phyloP scores from a whole-genome alignment of 2,329 filamentous ascomycete species.

The Nemania bipapillata region DNA sequence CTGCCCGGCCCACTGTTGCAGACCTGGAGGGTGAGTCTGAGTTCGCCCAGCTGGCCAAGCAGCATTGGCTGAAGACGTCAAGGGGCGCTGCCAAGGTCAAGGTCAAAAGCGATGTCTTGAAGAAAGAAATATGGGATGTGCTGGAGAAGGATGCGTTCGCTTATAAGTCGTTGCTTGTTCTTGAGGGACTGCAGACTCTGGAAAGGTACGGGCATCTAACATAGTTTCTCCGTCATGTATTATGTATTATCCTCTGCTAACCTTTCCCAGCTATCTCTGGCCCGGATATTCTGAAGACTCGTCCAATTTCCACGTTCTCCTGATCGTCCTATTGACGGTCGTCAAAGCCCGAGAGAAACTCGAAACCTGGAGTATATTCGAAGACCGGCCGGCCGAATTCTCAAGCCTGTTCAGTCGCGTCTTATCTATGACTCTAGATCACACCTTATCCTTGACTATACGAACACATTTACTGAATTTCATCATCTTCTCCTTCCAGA shows the following conservation, averaged over 20 bases:
- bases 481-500: slow-evolving; percentile 91
- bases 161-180: slow-evolving; percentile 78
- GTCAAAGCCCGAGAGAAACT: slow-evolving; percentile 88
- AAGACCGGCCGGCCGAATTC: slow-evolving; percentile 81
- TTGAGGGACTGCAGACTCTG: slow-evolving; percentile 90
- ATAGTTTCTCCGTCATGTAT: neutral
- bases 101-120: slow-evolving; percentile 85
- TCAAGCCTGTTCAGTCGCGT: slow-evolving; percentile 88
- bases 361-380: slow-evolving; percentile 86
- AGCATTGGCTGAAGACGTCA: slow-evolving; percentile 80
- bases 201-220: slow-evolving; percentile 62
- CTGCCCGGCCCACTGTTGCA: slow-evolving; percentile 70
- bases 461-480: slow-evolving; percentile 88
- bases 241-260: slow-evolving; percentile 21
- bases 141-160: slow-evolving; percentile 84
- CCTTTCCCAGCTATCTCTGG: slow-evolving; percentile 78
- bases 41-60: slow-evolving; percentile 81
- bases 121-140: slow-evolving; percentile 87
- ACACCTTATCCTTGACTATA: slow-evolving; percentile 71
- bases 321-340: slow-evolving; percentile 86
- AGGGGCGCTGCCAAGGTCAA: slow-evolving; percentile 72
- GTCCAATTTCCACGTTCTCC: slow-evolving; percentile 89
- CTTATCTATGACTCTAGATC: slow-evolving; percentile 84
- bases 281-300: slow-evolving; percentile 88
- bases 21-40: slow-evolving; percentile 76